Evolutionary conservation across 2,329 filamentous ascomycete species (phyloP), one percentile per base, ranked within the genome.

Genomic region (Fusarium zealandicum): DNA sequence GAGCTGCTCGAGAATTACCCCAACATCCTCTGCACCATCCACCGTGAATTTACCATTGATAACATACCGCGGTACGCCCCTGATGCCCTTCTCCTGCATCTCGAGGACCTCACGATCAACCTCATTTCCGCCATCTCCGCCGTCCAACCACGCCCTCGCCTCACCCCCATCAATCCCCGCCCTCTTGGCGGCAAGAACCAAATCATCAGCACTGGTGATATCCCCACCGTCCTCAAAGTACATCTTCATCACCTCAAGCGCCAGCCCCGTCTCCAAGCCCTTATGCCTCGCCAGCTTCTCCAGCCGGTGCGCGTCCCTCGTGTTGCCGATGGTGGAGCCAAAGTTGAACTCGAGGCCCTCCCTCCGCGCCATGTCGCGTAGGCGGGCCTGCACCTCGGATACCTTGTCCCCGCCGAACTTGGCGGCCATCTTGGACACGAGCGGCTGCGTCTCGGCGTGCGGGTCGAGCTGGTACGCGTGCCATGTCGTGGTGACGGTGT

Each of bases 401-500:
- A 83, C 75, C 30, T 86, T 81, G 36, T 86, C 82, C 13, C 80
- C 74, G 30, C 90, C 90, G 72, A 93, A 92, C 58, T 86, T 88
- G 17, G 75, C 69, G 11, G 76, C 76, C 71, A 89, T 88, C 69
- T 82, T 82, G 58, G 72, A 79, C 2, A 57, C 64, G 35, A 81
- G 71, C 14, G 81, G 78, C 4, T 82, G 66, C 6, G 80, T 77
- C 32, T 66, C 62, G 17, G 88, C 82, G 1, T 83, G 78, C 0
- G 90, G 89, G 68, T 93, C 87, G 45, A 96, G 83, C 72, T 93
- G 93, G 76, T 90, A 96, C 2, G 92, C 89, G 56, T 83, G 81
- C 90, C 90, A 96, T 56, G 81, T 82, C 12, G 90, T 84, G 39
- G 80, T 82, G 76, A 96, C 93, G 16, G 81, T 90, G 74, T 93